A percentile compares a stretch with the other conserved stretches of the same genome.
These are phyloP conservation scores for Blepharisma japonicum DNA, from an alignment of 73 alveolate species.

Conservation along the genomic window DNA sequence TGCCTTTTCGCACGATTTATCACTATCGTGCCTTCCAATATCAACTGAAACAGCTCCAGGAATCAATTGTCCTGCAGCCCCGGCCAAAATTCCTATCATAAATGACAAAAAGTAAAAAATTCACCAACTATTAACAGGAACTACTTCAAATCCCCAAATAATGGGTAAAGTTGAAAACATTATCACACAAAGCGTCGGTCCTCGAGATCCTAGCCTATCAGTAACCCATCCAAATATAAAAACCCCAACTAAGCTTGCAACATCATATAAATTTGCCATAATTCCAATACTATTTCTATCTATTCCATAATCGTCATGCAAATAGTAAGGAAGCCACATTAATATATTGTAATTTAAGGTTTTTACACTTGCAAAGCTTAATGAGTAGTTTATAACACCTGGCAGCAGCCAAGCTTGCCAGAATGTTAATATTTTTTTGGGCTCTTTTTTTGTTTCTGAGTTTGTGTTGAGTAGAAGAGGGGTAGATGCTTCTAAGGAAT, in stretches of 20 bases:
- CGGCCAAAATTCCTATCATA: conserved; percentile 31
- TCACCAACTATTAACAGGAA: background rate
- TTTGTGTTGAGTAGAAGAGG: background rate
- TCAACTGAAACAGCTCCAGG: conserved; percentile 26
- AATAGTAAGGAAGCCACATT: conserved; percentile 48
- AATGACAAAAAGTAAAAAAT: conserved; percentile 25
- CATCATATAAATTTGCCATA: conserved; percentile 36
- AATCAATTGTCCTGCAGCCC: conserved; percentile 20
- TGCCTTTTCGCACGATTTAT: conserved; percentile 3
- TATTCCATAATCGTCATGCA: conserved; percentile 23
- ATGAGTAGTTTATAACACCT: conserved; percentile 49
- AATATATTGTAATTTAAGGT: conserved; percentile 40
- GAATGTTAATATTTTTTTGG: background rate
- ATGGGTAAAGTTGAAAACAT: conserved; percentile 20
- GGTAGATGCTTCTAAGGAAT: background rate
- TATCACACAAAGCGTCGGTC: background rate
- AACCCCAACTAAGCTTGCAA: conserved; percentile 42
- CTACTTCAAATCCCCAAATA: background rate
- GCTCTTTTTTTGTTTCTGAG: background rate
- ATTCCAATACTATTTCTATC: conserved; percentile 18
- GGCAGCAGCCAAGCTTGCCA: conserved; percentile 60
- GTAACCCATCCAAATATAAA: conserved; percentile 16
- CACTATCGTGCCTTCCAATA: background rate
- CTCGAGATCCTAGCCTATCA: background rate
- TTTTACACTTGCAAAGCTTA: conserved; percentile 33